Base-by-base conservation (phyloP, 148 eudicot genomes). In the Mesembryanthemum crystallinum region DNA sequence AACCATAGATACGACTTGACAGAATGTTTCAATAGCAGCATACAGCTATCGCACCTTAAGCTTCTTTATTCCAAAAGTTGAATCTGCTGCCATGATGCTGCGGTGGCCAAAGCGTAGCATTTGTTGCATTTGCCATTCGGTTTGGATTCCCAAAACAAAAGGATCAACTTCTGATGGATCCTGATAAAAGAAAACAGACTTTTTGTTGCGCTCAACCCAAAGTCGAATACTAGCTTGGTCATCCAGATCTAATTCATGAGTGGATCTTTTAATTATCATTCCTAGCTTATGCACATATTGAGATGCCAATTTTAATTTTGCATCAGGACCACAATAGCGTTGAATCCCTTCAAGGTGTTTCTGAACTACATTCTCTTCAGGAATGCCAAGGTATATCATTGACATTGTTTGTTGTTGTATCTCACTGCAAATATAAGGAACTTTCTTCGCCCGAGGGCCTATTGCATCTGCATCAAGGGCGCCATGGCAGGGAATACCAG, bases 321-420 rank as follows among this genome's bases (percentile, higher is more conserved):
- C 84, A 86, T 96, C 89, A 42, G 99, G 82, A 57, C 88, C 89
- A 79, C 98, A 88, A 64, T 96, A 96, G 9, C 97, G 87, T 35
- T 91, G 89, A 63, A 96, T 78, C 60, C 94, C 97, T 84, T 92
- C 99, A 28, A 96, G 89, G 82, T 96, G 99, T 68, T 92, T 92
- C 77, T 92, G 93, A 58, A 96, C 82, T 15, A 92, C 91, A 87
- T 86, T 91, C 80, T 91, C 99, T 83, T 96, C 97, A 8, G 99
- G 94, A 69, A 96, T 85, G 63, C 97, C 98, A 63, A 96, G 98
- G 85, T 91, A 96, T 57, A 92, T 92, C 97, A 96, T 89, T 1
- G 99, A 96, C 94, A 96, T 91, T 60, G 99, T 89, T 79, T 96
- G 99, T 74, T 96, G 99, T 82, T 91, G 98, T 76, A 96, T 87